These are phyloP conservation scores for Biscogniauxia sp. DNA, from an alignment of 2,329 filamentous ascomycete genomes.

Conservation along the genomic window DNA sequence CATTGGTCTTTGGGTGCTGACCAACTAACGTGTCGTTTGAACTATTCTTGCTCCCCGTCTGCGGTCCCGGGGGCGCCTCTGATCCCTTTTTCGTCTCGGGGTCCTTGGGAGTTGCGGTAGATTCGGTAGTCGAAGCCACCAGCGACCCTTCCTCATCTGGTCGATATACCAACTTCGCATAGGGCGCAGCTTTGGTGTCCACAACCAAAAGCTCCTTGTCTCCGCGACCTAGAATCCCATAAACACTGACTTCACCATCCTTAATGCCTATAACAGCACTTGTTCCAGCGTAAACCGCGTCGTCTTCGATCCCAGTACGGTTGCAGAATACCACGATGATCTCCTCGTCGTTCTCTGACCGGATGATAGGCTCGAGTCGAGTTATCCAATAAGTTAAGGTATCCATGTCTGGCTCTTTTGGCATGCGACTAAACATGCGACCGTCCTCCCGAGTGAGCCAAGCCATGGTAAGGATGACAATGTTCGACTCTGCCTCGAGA, in stretches of 20 bases:
- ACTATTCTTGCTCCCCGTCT: too few relatives aligned
- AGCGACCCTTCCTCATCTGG: constrained; percentile 28
- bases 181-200: constrained; percentile 53
- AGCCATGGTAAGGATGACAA: constrained; percentile 74
- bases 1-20: too few relatives aligned
- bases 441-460: constrained; percentile 65
- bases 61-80: too few relatives aligned
- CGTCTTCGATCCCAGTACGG: constrained; percentile 63
- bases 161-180: constrained; percentile 44
- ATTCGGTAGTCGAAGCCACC: too few relatives aligned
- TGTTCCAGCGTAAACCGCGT: constrained; percentile 69
- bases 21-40: too few relatives aligned
- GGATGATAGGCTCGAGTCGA: constrained; percentile 64
- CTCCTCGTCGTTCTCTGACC: constrained; percentile 50
- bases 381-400: constrained; percentile 75
- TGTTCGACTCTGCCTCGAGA: constrained; percentile 49
- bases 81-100: too few relatives aligned
- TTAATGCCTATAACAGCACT: constrained; percentile 68
- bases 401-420: constrained; percentile 65
- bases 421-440: constrained; percentile 41
- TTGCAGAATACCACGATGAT: constrained; percentile 71
- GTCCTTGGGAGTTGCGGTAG: too few relatives aligned
- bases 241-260: constrained; percentile 64
- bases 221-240: constrained; percentile 68
- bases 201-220: constrained; percentile 67